These are phyloP conservation scores for Dactylellina drechsleri DNA, from an alignment of 2,329 filamentous ascomycete species.

Conservation along the genomic window DNA sequence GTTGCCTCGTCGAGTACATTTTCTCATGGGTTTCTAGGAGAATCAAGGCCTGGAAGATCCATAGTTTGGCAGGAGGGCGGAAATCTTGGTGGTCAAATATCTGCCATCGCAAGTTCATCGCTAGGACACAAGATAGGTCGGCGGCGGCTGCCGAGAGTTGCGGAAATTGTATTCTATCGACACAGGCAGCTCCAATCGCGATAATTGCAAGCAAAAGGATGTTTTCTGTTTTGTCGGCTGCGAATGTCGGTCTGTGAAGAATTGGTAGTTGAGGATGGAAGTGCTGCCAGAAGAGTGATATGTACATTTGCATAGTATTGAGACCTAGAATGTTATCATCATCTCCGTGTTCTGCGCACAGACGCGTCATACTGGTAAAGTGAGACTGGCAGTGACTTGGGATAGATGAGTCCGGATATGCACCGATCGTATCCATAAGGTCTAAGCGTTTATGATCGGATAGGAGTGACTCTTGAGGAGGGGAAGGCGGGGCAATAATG, in stretches of 20 bases:
- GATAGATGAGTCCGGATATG: slow-evolving; percentile 54
- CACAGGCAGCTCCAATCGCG: slow-evolving; percentile 86
- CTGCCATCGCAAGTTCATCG: slow-evolving; percentile 94
- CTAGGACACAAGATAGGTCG: slow-evolving; percentile 86
- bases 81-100: slow-evolving; percentile 93
- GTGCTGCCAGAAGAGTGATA: slow-evolving; percentile 91
- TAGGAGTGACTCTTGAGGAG: slow-evolving; percentile 79
- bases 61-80: slow-evolving; percentile 89
- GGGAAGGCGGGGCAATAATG: slow-evolving; percentile 58
- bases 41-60: slow-evolving; percentile 92
- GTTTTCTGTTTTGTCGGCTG: slow-evolving; percentile 84
- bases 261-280: slow-evolving; percentile 96
- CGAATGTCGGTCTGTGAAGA: slow-evolving; percentile 92
- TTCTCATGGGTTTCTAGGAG: slow-evolving; percentile 95
- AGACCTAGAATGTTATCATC: slow-evolving; percentile 77
- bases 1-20: slow-evolving; percentile 90
- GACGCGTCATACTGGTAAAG: slow-evolving; percentile 30
- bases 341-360: slow-evolving; percentile 59
- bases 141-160: slow-evolving; percentile 80
- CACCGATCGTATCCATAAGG: slow-evolving; percentile 81
- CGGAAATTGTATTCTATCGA: slow-evolving; percentile 82
- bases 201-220: slow-evolving; percentile 88
- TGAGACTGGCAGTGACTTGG: slow-evolving; percentile 61
- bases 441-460: slow-evolving; percentile 89
- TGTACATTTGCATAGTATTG: slow-evolving; percentile 95